Evolutionary conservation across 2,329 filamentous ascomycete species (phyloP).

Genomic region (Phaeosphaeria sp.): DNA sequence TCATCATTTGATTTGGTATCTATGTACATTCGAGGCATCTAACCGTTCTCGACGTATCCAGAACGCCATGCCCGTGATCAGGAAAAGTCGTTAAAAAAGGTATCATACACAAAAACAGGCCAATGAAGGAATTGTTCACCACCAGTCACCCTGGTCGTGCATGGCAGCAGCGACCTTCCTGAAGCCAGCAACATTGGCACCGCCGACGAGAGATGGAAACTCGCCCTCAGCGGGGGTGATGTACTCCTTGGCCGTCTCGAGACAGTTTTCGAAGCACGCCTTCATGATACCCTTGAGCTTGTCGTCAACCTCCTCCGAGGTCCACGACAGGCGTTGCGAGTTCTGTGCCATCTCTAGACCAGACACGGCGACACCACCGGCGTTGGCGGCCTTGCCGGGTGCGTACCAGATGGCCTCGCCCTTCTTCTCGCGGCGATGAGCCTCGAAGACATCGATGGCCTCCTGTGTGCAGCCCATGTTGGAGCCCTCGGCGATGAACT

Average conservation of each 20-base stretch:
- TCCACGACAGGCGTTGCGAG: slow-evolving; percentile 85
- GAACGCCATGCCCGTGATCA: slow-evolving; percentile 24
- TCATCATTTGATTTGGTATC: slow-evolving; percentile 17
- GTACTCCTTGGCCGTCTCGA: slow-evolving; percentile 89
- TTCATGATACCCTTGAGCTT: slow-evolving; percentile 96
- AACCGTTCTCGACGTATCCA: slow-evolving; percentile 1
- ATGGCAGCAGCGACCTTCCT: slow-evolving; percentile 95
- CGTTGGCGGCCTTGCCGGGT: slow-evolving; percentile 94
- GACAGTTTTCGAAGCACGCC: slow-evolving; percentile 86
- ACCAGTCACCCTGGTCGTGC: slow-evolving; percentile 98
- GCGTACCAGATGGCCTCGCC: slow-evolving; percentile 89
- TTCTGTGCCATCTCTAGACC: slow-evolving; percentile 99
- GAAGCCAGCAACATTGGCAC: slow-evolving; percentile 97
- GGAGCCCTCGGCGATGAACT: slow-evolving; percentile 93
- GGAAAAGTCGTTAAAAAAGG: slow-evolving; percentile 30
- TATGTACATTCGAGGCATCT: slow-evolving; percentile 21
- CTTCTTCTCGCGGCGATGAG: slow-evolving; percentile 71
- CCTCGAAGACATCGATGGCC: slow-evolving; percentile 93
- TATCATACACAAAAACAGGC: slow-evolving; percentile 32
- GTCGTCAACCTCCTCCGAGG: slow-evolving; percentile 84
- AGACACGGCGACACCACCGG: slow-evolving; percentile 94
- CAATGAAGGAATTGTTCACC: slow-evolving; percentile 39
- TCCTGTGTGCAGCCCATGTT: slow-evolving; percentile 99
- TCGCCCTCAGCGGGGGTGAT: slow-evolving; percentile 79
- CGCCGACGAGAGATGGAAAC: slow-evolving; percentile 88